A percentile compares a stretch with the other conserved stretches of the same genome.
phyloP scores from a whole-genome alignment of 2,329 filamentous ascomycete species.

The Fusarium globosum region DNA sequence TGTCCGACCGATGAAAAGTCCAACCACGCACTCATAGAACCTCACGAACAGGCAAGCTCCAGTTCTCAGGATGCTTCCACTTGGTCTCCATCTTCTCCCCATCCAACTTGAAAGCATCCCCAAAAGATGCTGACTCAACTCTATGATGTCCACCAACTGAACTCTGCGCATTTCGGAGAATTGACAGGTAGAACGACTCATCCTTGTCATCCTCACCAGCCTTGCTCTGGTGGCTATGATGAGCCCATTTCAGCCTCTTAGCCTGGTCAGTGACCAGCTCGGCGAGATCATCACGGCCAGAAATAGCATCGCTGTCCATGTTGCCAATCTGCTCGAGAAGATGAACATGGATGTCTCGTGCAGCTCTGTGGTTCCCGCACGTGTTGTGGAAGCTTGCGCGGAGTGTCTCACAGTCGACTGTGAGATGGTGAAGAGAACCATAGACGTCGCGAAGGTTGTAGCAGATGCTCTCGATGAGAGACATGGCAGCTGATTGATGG shows the following conservation, averaged over 20 bases:
- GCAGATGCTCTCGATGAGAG: not conserved
- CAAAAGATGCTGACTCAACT: not conserved
- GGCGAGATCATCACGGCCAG: not conserved
- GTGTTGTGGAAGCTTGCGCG: conserved; percentile 5
- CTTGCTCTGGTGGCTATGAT: not conserved
- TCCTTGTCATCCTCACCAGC: not conserved
- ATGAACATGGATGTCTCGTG: conserved; percentile 1
- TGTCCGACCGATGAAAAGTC: too few relatives aligned
- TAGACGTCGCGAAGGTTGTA: not conserved
- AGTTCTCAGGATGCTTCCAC: conserved; percentile 11
- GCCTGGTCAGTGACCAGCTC: not conserved
- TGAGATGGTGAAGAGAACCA: not conserved
- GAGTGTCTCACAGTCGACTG: not conserved
- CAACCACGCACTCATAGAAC: not conserved
- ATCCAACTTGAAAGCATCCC: not conserved
- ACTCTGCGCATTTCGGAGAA: not conserved
- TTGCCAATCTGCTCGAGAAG: not conserved
- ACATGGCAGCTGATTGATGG: not conserved
- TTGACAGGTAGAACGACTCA: not conserved
- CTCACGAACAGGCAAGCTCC: conserved; percentile 6
- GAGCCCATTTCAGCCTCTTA: not conserved
- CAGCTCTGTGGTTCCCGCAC: not conserved
- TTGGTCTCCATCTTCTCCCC: conserved; percentile 3
- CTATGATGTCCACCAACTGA: not conserved
- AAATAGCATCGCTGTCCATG: not conserved